Percentiles rank a stretch among this genome's conserved stretches.
Evolutionary conservation across 2,329 filamentous ascomycete genomes (phyloP).

Genomic region (Colletotrichum sp.): DNA sequence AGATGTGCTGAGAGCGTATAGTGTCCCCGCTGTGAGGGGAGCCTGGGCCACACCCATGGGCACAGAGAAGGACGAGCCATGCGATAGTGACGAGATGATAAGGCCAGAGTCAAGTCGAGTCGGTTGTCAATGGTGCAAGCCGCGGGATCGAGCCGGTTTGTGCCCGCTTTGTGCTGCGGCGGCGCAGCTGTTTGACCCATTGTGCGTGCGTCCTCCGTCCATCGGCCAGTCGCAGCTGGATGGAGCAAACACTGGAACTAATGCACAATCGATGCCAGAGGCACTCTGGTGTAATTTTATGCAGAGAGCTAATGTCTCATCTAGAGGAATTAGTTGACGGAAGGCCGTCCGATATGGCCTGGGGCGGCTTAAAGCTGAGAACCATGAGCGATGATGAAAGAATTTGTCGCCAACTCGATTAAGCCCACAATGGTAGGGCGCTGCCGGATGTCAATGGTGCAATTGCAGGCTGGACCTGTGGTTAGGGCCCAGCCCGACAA

Average conservation of each 20-base stretch:
- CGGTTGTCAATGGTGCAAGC: slow-evolving; percentile 6
- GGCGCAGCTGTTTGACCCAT: slow-evolving; percentile 15
- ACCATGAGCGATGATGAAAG: background rate
- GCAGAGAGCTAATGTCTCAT: slow-evolving; percentile 19
- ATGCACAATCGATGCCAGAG: slow-evolving; percentile 9
- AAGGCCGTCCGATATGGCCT: background rate
- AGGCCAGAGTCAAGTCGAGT: slow-evolving; percentile 8
- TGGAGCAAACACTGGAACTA: slow-evolving; percentile 7
- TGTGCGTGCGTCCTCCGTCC: background rate
- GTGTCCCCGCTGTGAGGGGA: background rate
- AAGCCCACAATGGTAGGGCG: background rate
- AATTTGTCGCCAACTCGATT: background rate
- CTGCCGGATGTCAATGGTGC: background rate
- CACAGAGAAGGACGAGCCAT: background rate
- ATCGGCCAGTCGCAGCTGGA: slow-evolving; percentile 7
- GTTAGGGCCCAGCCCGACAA: background rate
- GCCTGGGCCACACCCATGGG: background rate
- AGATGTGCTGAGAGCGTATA: slow-evolving; percentile 10
- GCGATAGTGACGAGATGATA: slow-evolving; percentile 14
- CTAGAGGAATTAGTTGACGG: slow-evolving; percentile 9
- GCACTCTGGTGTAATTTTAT: slow-evolving; percentile 11
- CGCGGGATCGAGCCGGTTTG: slow-evolving; percentile 12
- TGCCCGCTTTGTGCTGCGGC: slow-evolving; percentile 20
- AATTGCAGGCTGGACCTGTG: background rate
- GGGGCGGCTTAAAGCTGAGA: background rate